Evolutionary conservation across 495 filamentous ascomycete genomes (phyloP).

Genomic region (Daldinia childiae): DNA sequence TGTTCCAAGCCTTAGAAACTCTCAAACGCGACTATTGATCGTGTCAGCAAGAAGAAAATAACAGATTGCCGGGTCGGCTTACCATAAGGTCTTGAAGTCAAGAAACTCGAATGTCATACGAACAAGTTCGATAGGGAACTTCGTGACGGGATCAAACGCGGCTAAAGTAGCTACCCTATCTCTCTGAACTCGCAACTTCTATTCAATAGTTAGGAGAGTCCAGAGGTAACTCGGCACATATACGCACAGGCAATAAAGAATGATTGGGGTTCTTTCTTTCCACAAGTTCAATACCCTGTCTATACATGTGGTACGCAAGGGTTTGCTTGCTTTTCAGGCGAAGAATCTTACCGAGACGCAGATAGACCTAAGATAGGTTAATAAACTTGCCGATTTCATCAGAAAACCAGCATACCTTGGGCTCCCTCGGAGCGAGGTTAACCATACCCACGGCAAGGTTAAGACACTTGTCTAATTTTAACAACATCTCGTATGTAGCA

Average conservation of each 20-base stretch:
- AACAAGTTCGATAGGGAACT: slow-evolving; percentile 61
- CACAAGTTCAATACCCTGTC: slow-evolving; percentile 42
- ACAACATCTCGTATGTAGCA: slow-evolving; percentile 22
- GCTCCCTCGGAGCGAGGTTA: slow-evolving; percentile 37
- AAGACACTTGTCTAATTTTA: slow-evolving; percentile 14
- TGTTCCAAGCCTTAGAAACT: slow-evolving; percentile 41
- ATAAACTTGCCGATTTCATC: not conserved
- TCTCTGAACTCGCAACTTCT: slow-evolving; percentile 29
- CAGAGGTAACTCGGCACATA: not conserved
- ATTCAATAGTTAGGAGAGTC: slow-evolving; percentile 1
- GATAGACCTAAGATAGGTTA: slow-evolving; percentile 26
- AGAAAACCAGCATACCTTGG: slow-evolving; percentile 18
- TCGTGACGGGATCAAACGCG: slow-evolving; percentile 56
- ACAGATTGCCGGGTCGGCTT: slow-evolving; percentile 27
- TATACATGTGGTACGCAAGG: slow-evolving; percentile 36
- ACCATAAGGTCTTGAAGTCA: slow-evolving; percentile 62
- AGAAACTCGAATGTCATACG: slow-evolving; percentile 57
- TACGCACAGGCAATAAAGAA: slow-evolving; percentile 31
- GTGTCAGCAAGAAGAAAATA: not conserved
- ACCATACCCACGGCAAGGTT: slow-evolving; percentile 27
- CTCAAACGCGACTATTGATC: slow-evolving; percentile 32
- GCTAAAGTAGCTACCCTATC: slow-evolving; percentile 28
- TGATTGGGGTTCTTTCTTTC: slow-evolving; percentile 36
- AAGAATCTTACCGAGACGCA: slow-evolving; percentile 37
- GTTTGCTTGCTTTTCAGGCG: slow-evolving; percentile 13